Base-by-base conservation (phyloP, 108 stramenopile species). In the Cyclotella choctawhatcheeana region DNA sequence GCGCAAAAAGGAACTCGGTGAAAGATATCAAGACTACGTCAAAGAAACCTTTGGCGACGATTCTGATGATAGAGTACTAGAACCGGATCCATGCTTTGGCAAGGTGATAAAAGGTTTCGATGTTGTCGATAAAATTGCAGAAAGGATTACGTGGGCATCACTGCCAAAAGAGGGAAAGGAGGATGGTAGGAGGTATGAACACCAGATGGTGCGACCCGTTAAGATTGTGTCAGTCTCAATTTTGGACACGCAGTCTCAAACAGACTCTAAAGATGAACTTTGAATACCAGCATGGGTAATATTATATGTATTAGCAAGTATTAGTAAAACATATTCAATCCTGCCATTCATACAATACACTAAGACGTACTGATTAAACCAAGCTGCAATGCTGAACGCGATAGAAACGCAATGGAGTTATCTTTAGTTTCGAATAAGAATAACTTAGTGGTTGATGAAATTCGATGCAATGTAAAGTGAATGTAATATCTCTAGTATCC, bases 1-100 rank as follows among this genome's bases (percentile, higher is more conserved):
- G 35, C 47, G 77, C 10, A 48, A 84, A 66, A 29, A 60, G 27
- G 31, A 30, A 53, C 30, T 60, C 34, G 66, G 73, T 0, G 89
- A 90, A 44, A 65, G 45, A 22, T 65, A 56, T 48, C 77, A 81
- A 33, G 86, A 84, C 29, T 58, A 59, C 48, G 69, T 33, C 12
- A 58, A 27, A 20, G 61, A 61, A 13, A 62, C 29, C 10, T 44
- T 45, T 51, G 67, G 48, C 16, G 76, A 58, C 13, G 68, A 40
- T n/a, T 33, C 18, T 1, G 64, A 56, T 48, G 64, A 32, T 35
- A 52, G 17, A 44, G 29, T 59, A 14, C 37, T 69, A 30, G 96
- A 97, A 69, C 93, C 96, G 12, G 96, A 98, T 86, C 87, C 94
- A 3, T 97, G 96, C 69, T 98, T 98, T 86, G 97, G 89, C 20